Base-by-base conservation (phyloP, 495 filamentous ascomycete species). In the Pseudotulostoma volvatum region DNA sequence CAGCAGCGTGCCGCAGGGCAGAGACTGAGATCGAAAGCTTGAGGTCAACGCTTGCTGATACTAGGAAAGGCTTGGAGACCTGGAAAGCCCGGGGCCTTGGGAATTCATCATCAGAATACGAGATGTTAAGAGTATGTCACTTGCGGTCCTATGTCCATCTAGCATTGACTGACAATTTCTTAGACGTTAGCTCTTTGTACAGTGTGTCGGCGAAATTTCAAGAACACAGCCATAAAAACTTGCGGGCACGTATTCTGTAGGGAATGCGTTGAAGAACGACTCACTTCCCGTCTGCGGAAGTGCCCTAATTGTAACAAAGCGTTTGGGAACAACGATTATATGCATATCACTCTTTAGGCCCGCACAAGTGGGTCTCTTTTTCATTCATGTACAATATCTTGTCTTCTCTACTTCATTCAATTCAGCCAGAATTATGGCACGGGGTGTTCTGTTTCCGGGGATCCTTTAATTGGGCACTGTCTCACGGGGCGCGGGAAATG, bases 211-310 rank as follows among this genome's bases (percentile, higher is more conserved):
- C 74, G 67, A 38, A 82, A 87, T 39, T 90, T 93, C 67, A 95
- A 95, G 60, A 81, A 96, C 54, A 93, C 86, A 1, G 78, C 77
- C 13, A 70, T 97, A 47, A 86, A 85, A 53, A 84, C 79, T 9
- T 97, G 90, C 55, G 90, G 90, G n/a, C 90, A 97, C 59, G 76
- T 93, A 15, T 93, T 96, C 57, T 97, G 90, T 72, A 75, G 71
- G 47, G 71, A 75, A 18, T 97, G 90, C 51, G 78, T 93, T 18
- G 83, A 93, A 38, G 78, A 87, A 49, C 77, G 86, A 36, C 74
- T 93, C 37, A 66, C 70, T 7, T 90, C 87, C 42, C 81, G 90
- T 23, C 86, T 83, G 53, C 74, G 90, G 41, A 96, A 96, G 58
- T 97, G 90, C 50, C 90, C 90, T 3, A 87, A 79, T 48, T 97